Evolutionary conservation across 352 stramenopile species (phyloP).

Genomic region (Plasmopara halstedii): DNA sequence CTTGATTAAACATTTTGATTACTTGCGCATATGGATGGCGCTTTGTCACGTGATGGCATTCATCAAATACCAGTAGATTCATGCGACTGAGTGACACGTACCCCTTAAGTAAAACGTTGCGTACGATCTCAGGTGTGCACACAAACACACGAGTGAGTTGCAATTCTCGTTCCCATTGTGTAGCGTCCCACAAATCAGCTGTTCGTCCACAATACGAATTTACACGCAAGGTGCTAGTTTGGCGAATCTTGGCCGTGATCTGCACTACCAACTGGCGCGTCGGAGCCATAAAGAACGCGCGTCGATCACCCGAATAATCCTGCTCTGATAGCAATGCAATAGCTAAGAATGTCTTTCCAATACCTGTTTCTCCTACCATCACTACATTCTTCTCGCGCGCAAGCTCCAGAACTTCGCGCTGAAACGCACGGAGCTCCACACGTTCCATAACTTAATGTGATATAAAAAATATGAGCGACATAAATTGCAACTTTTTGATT

Average conservation of each 20-base stretch:
- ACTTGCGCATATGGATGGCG: constrained; percentile 86
- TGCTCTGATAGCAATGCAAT: constrained; percentile 69
- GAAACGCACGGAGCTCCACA: constrained; percentile 57
- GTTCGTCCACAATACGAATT: constrained; percentile 42
- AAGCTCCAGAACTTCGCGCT: constrained; percentile 57
- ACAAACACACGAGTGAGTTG: constrained; percentile 63
- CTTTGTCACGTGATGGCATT: constrained; percentile 87
- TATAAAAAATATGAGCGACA: no score
- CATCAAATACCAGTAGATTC: constrained; percentile 86
- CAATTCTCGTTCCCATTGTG: constrained; percentile 55
- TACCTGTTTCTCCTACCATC: constrained; percentile 77
- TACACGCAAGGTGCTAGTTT: constrained; percentile 48
- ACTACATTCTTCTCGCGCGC: constrained; percentile 72
- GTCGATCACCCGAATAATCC: constrained; percentile 54
- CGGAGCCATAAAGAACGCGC: constrained; percentile 76
- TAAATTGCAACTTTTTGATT: no score
- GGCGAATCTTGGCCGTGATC: constrained; percentile 66
- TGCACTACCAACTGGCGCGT: constrained; percentile 77
- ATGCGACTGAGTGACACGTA: constrained; percentile 72
- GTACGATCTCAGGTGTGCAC: constrained; percentile 82
- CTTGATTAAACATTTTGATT: constrained; percentile 74
- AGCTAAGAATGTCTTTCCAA: constrained; percentile 81
- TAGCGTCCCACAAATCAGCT: constrained; percentile 54
- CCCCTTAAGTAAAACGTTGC: constrained; percentile 76
- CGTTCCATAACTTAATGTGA: no score